Evolutionary conservation across 805 yeast genomes (phyloP), one percentile per base, ranked within the genome.

Genomic region (Myxozyma vanderwaltii): DNA sequence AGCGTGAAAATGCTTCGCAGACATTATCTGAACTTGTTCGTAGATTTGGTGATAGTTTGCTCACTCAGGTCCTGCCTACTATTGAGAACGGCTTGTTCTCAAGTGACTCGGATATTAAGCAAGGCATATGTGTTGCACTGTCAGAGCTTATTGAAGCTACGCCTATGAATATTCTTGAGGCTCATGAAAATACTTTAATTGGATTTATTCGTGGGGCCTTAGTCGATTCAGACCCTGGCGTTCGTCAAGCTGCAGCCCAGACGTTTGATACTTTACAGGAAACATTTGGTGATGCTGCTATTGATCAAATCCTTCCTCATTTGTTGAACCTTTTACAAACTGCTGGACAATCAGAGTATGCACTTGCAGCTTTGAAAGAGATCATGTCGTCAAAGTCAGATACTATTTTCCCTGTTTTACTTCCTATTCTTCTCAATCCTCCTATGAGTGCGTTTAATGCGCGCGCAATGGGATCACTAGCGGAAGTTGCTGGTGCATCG

Each of bases 41-140:
- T 70, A 82, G 99, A 70, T 96, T 91, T 57, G 97, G 97, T 61
- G 84, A 89, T 29, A 86, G 86, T 67, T 95, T 97, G 0, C 80
- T 94, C 63, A 78, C 89, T 1, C 90, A 88, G 71, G 76, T 94
- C 63, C 77, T 94, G 61, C 99, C 99, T 44, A 87, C 95, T 3
- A 77, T 92, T 67, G 87, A 89, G 66, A 82, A 81, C 40, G 81
- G 89, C 0, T 75, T 88, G 63, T 71, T 77, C 54, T 69, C 77
- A 15, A 75, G 81, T 56, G 94, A 88, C 68, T 77, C 88, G n/a
- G 94, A 86, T 71, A 86, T 96, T 38, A 89, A 88, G 71, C 96
- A 91, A 77, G 99, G 99, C 78, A 89, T 94, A 52, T 94, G 99
- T 78, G 84, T 92, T 72, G 99, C 99, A 7, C 78, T 91, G 50